Percentiles rank a stretch among this genome's conserved stretches.
These are phyloP conservation scores for Trichothecium roseum DNA, from an alignment of 2,329 filamentous ascomycete species.

Conservation along the genomic window DNA sequence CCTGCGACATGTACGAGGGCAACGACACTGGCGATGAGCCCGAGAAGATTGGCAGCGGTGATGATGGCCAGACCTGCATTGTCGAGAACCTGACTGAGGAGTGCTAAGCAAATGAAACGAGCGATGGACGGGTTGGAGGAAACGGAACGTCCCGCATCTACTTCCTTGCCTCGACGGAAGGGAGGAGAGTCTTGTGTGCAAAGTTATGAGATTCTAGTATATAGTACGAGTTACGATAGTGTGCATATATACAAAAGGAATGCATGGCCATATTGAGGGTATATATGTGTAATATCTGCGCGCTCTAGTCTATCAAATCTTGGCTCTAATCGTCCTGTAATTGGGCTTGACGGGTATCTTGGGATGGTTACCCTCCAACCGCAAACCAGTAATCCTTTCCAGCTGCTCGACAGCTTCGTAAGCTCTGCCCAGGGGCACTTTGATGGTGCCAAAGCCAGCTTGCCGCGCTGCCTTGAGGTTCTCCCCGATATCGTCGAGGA, in stretches of 20 bases:
- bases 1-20: constrained; percentile 18
- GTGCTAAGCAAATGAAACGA: constrained; percentile 3
- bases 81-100: constrained; percentile 1
- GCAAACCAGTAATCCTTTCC: constrained; percentile 63
- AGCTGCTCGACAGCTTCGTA: constrained; percentile 75
- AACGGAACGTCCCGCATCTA: too few species aligned
- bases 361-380: constrained; percentile 45
- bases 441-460: constrained; percentile 72
- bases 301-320: constrained; percentile 19
- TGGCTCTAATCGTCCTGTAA: constrained; percentile 23
- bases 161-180: too few species aligned
- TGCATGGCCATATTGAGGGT: neutral
- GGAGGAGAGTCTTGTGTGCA: neutral
- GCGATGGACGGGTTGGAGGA: too few species aligned
- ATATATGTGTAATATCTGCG: too few species aligned
- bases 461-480: constrained; percentile 74
- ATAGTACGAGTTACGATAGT: neutral
- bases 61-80: constrained; percentile 16
- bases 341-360: constrained; percentile 33
- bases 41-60: constrained; percentile 22
- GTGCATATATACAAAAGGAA: neutral
- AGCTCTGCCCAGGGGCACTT: constrained; percentile 68
- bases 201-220: neutral
- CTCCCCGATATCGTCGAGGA: constrained; percentile 89
- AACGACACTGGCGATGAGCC: constrained; percentile 25